Evolutionary conservation across 1,284 basidiomycete species (phyloP), one percentile per base, ranked within the genome.

Genomic region (Bondarzewia mesenterica): DNA sequence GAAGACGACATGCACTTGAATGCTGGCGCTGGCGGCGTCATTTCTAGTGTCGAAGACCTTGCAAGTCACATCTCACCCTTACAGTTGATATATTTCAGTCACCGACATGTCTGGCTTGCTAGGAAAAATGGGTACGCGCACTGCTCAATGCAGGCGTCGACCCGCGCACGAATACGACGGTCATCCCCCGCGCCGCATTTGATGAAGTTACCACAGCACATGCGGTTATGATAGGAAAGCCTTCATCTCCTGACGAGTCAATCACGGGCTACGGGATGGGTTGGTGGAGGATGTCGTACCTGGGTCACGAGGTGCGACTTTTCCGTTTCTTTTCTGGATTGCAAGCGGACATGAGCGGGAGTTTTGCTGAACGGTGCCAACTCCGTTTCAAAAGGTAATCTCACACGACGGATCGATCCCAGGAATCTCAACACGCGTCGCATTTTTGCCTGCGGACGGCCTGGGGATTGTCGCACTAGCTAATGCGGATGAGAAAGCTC

Each of bases 1-100:
- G 54, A 57, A 14, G 29, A 48, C 6, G 40, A 10, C 2, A 37
- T 50, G 2, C 52, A 52, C 4, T 16, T 63, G 2, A 46, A 50
- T 61, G 69, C 72, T 4, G 74, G 72, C 1, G 63, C 72, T 0
- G 74, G 69, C 4, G 73, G 74, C 14, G 57, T 77, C 4, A 57
- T 75, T 5, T 29, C 61, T 54, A 63, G 49, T 36, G 50, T 54
- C 3, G 50, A 54, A 22, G 62, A 63, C 39, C 42, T 63, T 54
- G 58, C 61, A 37, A 14, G 56, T 46, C n/a, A n/a, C n/a, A n/a
- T n/a, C n/a, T n/a, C n/a, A n/a, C 16, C 8, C 12, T 25, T 35
- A 10, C 20, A 7, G n/a, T 21, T 16, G 8, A 32, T 35, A 35
- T 35, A n/a, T 35, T n/a, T 35, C 32, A n/a, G 8, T 35, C 10